Percentiles rank a stretch among this genome's conserved stretches.
phyloP scores from a whole-genome alignment of 306 rosid genomes.

The Herpetospermum pedunculosum region DNA sequence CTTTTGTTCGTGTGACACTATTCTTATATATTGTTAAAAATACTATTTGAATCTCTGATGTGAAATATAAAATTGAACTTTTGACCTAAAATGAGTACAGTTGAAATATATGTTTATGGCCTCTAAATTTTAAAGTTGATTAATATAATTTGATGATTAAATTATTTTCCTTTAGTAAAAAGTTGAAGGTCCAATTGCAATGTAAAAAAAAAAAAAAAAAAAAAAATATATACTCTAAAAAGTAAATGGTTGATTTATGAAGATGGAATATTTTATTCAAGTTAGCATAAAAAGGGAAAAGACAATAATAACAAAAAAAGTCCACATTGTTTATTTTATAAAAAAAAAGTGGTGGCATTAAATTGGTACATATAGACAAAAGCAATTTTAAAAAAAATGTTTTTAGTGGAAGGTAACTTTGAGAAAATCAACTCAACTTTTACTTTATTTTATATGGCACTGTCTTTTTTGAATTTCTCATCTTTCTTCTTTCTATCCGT shows the following conservation, averaged over 20 bases:
- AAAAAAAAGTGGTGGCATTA: neutral
- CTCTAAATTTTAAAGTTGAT: too few species aligned
- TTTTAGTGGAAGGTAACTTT: neutral
- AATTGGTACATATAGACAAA: neutral
- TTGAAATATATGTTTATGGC: too few species aligned
- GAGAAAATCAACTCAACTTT: neutral
- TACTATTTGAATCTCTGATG: too few species aligned
- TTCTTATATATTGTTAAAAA: too few species aligned
- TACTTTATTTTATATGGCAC: neutral
- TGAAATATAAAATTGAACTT: too few species aligned
- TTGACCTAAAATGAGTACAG: too few species aligned
- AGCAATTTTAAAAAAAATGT: neutral
- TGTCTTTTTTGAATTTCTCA: neutral
- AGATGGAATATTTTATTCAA: neutral
- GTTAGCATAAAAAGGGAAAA: neutral
- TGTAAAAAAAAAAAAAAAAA: too few species aligned
- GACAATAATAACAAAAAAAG: neutral
- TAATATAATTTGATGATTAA: too few species aligned
- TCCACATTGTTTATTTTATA: neutral
- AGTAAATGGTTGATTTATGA: neutral
- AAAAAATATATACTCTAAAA: neutral
- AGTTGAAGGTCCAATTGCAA: too few species aligned
- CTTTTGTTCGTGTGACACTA: too few species aligned
- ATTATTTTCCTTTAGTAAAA: too few species aligned
- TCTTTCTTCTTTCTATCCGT: too few species aligned